Evolutionary conservation across 1,284 basidiomycete species (phyloP).

Genomic region (Heterobasidion irregulare): DNA sequence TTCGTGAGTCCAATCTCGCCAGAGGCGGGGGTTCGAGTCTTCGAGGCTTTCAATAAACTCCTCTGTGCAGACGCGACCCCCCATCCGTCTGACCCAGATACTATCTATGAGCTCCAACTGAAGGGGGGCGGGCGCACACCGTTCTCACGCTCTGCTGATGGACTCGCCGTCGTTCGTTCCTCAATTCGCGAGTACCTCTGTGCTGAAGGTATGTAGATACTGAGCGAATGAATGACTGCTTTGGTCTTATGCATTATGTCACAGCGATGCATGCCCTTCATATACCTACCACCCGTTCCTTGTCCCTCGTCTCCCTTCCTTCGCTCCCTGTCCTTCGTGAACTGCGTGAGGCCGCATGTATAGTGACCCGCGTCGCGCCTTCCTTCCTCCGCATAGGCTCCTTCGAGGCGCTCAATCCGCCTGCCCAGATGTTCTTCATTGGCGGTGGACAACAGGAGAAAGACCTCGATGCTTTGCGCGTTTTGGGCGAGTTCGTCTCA

Average conservation of each 20-base stretch:
- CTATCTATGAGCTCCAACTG: slow-evolving; percentile 80
- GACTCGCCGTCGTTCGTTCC: slow-evolving; percentile 86
- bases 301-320: slow-evolving; percentile 76
- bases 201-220: slow-evolving; percentile 57
- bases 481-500: slow-evolving; percentile 70
- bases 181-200: slow-evolving; percentile 90
- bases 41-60: not conserved
- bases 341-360: slow-evolving; percentile 68
- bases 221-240: not conserved
- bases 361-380: slow-evolving; percentile 81
- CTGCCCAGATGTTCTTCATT: slow-evolving; percentile 58
- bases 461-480: slow-evolving; percentile 65
- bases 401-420: slow-evolving; percentile 82
- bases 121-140: slow-evolving; percentile 94
- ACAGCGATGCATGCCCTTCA: slow-evolving; percentile 80
- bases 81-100: slow-evolving; percentile 47
- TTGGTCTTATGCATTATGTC: not conserved
- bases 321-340: slow-evolving; percentile 75
- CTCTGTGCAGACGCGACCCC: slow-evolving; percentile 60
- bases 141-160: slow-evolving; percentile 87
- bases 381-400: slow-evolving; percentile 91
- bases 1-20: slow-evolving; percentile 42
- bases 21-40: not conserved
- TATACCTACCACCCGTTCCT: slow-evolving; percentile 86
- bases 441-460: slow-evolving; percentile 70